Percentiles rank a stretch among this genome's conserved stretches.
These are phyloP conservation scores for Seminavis robusta DNA, from an alignment of 108 stramenopile genomes.

Conservation along the genomic window DNA sequence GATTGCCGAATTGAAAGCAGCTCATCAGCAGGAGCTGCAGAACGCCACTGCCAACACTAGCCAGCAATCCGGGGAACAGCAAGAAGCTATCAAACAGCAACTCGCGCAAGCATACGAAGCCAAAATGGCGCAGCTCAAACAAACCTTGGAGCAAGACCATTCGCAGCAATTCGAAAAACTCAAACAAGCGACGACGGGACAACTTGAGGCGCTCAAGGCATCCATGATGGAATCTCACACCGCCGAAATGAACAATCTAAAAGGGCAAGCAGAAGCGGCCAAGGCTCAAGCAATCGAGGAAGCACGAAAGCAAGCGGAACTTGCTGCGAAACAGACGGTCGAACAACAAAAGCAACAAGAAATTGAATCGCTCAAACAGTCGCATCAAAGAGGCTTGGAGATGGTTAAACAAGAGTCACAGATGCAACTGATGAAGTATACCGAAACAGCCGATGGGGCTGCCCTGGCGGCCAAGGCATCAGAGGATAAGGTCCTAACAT, in stretches of 20 bases:
- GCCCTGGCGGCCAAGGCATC: no score
- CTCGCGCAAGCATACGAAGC: background rate
- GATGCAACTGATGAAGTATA: no score
- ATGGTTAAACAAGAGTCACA: no score
- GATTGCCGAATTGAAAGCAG: background rate
- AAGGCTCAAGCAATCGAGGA: no score
- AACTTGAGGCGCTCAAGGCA: slow-evolving; percentile 15
- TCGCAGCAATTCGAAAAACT: slow-evolving; percentile 36
- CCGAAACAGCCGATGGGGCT: no score
- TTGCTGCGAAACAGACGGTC: background rate
- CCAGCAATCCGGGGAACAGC: no score
- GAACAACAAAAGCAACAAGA: background rate
- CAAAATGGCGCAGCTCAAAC: slow-evolving; percentile 3
- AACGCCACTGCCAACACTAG: background rate
- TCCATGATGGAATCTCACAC: no score
- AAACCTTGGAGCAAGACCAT: slow-evolving; percentile 19
- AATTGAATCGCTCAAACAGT: no score
- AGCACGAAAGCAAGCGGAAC: no score
- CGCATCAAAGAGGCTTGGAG: no score
- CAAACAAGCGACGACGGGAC: slow-evolving; percentile 3
- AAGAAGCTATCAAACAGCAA: background rate
- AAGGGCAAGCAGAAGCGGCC: background rate
- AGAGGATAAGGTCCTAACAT: no score
- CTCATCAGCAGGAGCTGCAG: slow-evolving; percentile 19
- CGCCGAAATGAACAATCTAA: slow-evolving; percentile 15